Conservation (phyloP, 208 protist genomes). For the Strigomonas galati region DNA sequence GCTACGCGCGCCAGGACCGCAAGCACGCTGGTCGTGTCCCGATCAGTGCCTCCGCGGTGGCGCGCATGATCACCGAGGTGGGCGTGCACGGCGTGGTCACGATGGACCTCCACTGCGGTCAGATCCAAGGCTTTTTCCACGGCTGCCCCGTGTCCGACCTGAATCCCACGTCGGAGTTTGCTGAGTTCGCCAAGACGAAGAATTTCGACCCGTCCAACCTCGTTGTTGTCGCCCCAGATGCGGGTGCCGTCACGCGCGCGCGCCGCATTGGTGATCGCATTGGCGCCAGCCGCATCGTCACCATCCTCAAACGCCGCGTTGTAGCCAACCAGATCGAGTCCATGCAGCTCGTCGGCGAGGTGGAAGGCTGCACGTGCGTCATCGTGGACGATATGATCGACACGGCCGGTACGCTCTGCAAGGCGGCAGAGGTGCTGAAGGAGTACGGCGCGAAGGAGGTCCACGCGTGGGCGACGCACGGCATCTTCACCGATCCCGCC, state of each 20-base stretch:
- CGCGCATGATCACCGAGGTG: slow-evolving; percentile 89
- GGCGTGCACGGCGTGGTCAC: slow-evolving; percentile 92
- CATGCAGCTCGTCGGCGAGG: slow-evolving; percentile 95
- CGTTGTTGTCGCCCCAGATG: slow-evolving; percentile 95
- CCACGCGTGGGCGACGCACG: slow-evolving; percentile 93
- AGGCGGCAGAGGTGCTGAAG: slow-evolving; percentile 93
- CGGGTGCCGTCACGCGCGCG: slow-evolving; percentile 93
- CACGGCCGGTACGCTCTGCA: slow-evolving; percentile 94
- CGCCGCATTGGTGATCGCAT: slow-evolving; percentile 78
- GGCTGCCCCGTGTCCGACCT: slow-evolving; percentile 92
- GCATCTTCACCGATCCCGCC: slow-evolving; percentile 93
- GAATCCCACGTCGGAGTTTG: slow-evolving; percentile 82
- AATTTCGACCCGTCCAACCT: slow-evolving; percentile 70
- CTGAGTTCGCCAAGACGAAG: slow-evolving; percentile 77
- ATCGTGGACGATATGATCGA: slow-evolving; percentile 99
- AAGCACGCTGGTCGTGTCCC: slow-evolving; percentile 94
- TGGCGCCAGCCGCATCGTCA: slow-evolving; percentile 89
- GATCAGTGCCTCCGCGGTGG: slow-evolving; percentile 94
- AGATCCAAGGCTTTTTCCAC: slow-evolving; percentile 97
- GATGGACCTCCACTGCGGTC: slow-evolving; percentile 93
- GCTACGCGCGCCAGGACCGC: slow-evolving; percentile 95
- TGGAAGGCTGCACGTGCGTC: slow-evolving; percentile 92
- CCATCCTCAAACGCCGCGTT: slow-evolving; percentile 94
- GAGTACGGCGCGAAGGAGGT: slow-evolving; percentile 92
- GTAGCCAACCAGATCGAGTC: slow-evolving; percentile 90